Conservation (phyloP, 495 filamentous ascomycete genomes). For the Neurospora sp. region DNA sequence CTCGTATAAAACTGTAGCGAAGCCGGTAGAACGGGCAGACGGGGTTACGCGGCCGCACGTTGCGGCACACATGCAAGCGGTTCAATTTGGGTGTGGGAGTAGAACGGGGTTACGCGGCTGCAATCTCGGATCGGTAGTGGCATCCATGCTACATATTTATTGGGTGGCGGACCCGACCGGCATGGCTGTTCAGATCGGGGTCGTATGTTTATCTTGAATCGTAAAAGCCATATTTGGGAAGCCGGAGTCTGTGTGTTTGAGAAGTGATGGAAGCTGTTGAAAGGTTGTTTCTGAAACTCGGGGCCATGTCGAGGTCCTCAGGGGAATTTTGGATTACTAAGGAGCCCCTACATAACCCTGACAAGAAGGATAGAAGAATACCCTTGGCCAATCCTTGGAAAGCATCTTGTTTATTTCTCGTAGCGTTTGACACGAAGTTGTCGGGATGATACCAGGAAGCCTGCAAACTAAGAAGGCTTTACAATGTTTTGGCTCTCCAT, state of each 20-base stretch:
- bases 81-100: background rate
- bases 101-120: background rate
- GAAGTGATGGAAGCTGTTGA: background rate
- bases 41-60: background rate
- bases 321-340: too few relatives aligned
- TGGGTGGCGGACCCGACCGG: background rate
- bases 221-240: background rate
- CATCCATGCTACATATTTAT: background rate
- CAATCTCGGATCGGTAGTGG: background rate
- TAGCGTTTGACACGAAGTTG: too few relatives aligned
- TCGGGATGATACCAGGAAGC: background rate
- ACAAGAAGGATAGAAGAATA: background rate
- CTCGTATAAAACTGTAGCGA: background rate
- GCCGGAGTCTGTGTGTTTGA: background rate
- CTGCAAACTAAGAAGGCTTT: background rate
- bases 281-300: background rate
- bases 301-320: too few relatives aligned
- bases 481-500: background rate
- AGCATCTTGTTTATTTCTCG: background rate
- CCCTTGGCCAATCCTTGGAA: background rate
- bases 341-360: background rate
- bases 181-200: background rate
- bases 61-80: background rate
- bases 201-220: background rate
- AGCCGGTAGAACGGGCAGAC: background rate